Conservation (phyloP, 1,284 basidiomycete species). For the Pholiota adiposa region DNA sequence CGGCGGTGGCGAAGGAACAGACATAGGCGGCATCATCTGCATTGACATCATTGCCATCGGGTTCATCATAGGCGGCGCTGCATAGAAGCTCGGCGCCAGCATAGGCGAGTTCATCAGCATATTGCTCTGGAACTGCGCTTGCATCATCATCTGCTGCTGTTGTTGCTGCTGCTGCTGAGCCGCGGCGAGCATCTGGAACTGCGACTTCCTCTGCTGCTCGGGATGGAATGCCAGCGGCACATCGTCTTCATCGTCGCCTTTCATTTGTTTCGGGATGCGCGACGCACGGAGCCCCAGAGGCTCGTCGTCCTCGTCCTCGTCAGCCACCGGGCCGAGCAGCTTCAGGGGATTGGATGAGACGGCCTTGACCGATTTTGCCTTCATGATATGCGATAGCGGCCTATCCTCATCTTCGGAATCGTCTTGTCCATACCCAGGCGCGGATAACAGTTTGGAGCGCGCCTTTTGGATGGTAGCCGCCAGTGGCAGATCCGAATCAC, state of each 20-base stretch:
- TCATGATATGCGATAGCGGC: constrained; percentile 60
- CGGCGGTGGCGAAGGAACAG: constrained; percentile 65
- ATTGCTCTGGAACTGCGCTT: constrained; percentile 71
- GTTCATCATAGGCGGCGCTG: constrained; percentile 53
- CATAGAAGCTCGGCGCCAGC: constrained; percentile 68
- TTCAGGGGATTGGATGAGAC: constrained; percentile 22
- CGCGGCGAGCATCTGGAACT: constrained; percentile 68
- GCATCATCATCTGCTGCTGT: constrained; percentile 74
- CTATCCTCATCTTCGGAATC: constrained; percentile 74
- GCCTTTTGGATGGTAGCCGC: constrained; percentile 61
- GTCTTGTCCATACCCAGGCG: constrained; percentile 38
- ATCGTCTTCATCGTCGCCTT: constrained; percentile 62
- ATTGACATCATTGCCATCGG: constrained; percentile 60
- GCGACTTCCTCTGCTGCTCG: constrained; percentile 75
- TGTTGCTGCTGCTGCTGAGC: constrained; percentile 44
- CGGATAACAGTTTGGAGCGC: constrained; percentile 28
- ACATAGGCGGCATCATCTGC: constrained; percentile 52
- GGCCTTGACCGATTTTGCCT: constrained; percentile 21
- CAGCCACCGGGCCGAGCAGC: constrained; percentile 32
- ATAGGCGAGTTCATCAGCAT: constrained; percentile 75
- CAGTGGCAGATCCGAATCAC: constrained; percentile 80
- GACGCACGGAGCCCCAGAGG: constrained; percentile 71
- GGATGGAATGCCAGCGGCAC: constrained; percentile 74
- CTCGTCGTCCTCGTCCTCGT: constrained; percentile 64
- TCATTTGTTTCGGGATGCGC: constrained; percentile 27